A percentile compares a stretch with the other conserved stretches of the same genome.
Evolutionary conservation across 73 alveolate genomes (phyloP).

Genomic region (Paramecium caudatum): DNA sequence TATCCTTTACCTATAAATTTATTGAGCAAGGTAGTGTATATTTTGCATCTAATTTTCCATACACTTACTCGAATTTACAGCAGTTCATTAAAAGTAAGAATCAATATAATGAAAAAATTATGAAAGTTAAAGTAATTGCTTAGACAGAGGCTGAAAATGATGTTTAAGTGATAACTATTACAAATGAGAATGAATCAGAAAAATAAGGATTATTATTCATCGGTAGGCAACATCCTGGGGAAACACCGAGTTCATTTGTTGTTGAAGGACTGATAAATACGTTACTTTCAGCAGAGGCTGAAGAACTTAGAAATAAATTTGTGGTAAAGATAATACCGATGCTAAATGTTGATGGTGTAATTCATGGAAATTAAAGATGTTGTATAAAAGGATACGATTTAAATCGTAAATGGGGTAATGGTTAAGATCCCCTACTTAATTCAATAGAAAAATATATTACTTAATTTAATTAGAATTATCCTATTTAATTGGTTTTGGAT

Average conservation of each 20-base stretch:
- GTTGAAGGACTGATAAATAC: constrained; percentile 68
- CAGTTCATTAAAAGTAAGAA: constrained; percentile 12
- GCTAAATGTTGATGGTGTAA: constrained; percentile 88
- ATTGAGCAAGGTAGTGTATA: constrained; percentile 79
- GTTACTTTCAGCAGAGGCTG: constrained; percentile 66
- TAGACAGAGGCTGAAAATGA: constrained; percentile 56
- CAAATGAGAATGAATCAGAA: constrained; percentile 35
- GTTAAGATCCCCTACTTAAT: constrained; percentile 20
- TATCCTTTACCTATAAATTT: constrained; percentile 81
- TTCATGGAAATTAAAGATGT: constrained; percentile 86
- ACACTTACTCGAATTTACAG: constrained; percentile 81
- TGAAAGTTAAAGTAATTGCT: constrained; percentile 50
- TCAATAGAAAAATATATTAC: neutral
- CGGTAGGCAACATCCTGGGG: constrained; percentile 76
- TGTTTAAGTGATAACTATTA: constrained; percentile 45
- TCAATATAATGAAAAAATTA: constrained; percentile 22
- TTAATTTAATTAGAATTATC: constrained; percentile 55
- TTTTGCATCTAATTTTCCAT: constrained; percentile 88
- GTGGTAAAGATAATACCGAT: constrained; percentile 86
- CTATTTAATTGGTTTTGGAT: constrained; percentile 80
- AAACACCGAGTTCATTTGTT: constrained; percentile 63
- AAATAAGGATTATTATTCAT: constrained; percentile 60
- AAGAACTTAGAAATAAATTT: constrained; percentile 82
- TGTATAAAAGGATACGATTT: constrained; percentile 83
- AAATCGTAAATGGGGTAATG: constrained; percentile 82